Evolutionary conservation across 1,139 yeast species (phyloP).

Genomic region (Citeromyces siamensis): DNA sequence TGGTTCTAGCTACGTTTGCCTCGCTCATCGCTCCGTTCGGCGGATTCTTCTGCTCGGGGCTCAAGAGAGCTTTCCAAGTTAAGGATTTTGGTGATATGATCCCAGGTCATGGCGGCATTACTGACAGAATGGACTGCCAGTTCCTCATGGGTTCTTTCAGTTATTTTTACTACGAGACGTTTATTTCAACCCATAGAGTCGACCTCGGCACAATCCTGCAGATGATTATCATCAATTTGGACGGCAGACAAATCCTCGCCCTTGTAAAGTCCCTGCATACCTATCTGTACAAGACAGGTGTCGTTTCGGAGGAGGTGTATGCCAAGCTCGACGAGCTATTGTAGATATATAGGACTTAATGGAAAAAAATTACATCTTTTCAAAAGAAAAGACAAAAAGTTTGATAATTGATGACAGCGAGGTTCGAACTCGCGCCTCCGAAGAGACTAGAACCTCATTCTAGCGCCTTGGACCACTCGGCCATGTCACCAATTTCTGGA

Average conservation of each 20-base stretch:
- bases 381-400: too few species aligned
- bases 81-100: conserved; percentile 89
- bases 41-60: conserved; percentile 94
- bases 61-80: conserved; percentile 93
- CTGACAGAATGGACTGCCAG: conserved; percentile 97
- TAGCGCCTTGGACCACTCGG: conserved; percentile 12
- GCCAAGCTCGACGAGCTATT: conserved; percentile 14
- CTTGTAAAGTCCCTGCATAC: conserved; percentile 50
- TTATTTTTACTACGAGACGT: conserved; percentile 85
- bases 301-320: conserved; percentile 24
- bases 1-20: conserved; percentile 85
- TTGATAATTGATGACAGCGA: conserved; percentile 11
- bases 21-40: conserved; percentile 98
- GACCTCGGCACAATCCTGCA: conserved; percentile 68
- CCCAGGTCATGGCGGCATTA: conserved; percentile 98
- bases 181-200: conserved; percentile 62
- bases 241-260: conserved; percentile 51
- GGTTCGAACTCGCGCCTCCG: conserved; percentile 12
- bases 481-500: conserved; percentile 9
- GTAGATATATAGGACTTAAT: too few species aligned
- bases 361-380: too few species aligned
- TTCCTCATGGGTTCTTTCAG: conserved; percentile 95
- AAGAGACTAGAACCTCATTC: conserved; percentile 10
- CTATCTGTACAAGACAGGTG: conserved; percentile 47
- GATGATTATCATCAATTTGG: conserved; percentile 59